These are phyloP conservation scores for Fusarium burgessii DNA, from an alignment of 2,329 filamentous ascomycete genomes.

Conservation along the genomic window DNA sequence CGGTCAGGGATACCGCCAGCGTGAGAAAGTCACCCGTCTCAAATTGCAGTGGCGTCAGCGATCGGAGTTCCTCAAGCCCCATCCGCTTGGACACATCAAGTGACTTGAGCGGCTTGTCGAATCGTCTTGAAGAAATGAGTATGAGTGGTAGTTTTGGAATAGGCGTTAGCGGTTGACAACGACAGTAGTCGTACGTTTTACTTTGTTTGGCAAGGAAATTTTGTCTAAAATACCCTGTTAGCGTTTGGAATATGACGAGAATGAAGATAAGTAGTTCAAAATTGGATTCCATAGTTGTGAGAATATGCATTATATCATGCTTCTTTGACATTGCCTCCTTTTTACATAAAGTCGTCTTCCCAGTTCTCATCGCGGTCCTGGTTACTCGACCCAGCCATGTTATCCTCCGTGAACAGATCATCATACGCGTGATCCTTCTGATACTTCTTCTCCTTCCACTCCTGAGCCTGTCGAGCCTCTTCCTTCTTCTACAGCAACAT, in stretches of 20 bases:
- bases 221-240: conserved; percentile 30
- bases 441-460: conserved; percentile 89
- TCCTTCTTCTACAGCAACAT: conserved; percentile 73
- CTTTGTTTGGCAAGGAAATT: neutral
- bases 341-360: conserved; percentile 93
- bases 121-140: conserved; percentile 51
- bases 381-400: conserved; percentile 82
- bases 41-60: conserved; percentile 30
- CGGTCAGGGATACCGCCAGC: conserved; percentile 4
- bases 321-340: neutral
- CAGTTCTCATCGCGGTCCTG: conserved; percentile 83
- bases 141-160: conserved; percentile 49
- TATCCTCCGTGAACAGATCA: conserved; percentile 87
- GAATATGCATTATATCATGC: neutral
- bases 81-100: conserved; percentile 46
- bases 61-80: conserved; percentile 44
- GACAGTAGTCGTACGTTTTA: conserved; percentile 6
- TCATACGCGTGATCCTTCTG: conserved; percentile 99
- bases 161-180: conserved; percentile 46
- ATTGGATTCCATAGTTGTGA: conserved; percentile 1
- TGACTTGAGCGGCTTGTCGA: conserved; percentile 46
- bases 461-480: conserved; percentile 77
- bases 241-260: conserved; percentile 1
- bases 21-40: conserved; percentile 24
- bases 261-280: neutral